These are phyloP conservation scores for Fusarium sp. DNA, from an alignment of 2,329 filamentous ascomycete species.

Conservation along the genomic window DNA sequence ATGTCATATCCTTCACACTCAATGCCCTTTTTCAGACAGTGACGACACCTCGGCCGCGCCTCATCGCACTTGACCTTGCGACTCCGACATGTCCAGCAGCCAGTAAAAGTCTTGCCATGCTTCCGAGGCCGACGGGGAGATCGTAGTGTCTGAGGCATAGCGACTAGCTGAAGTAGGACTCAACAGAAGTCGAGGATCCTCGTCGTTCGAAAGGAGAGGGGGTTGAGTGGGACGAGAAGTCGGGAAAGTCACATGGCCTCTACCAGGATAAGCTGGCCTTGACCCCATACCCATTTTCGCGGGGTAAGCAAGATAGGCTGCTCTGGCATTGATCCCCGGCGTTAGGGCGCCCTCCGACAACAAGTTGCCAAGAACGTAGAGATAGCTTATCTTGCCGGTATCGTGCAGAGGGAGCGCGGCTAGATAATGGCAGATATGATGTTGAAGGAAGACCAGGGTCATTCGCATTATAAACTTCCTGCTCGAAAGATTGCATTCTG, in stretches of 20 bases:
- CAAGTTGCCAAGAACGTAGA: background rate
- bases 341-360: background rate
- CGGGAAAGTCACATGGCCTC: background rate
- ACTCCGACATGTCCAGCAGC: background rate
- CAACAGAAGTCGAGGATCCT: background rate
- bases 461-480: background rate
- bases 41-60: background rate
- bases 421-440: background rate
- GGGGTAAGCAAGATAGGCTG: background rate
- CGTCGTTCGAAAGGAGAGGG: background rate
- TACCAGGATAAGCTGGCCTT: background rate
- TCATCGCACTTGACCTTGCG: background rate
- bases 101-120: background rate
- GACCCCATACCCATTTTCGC: background rate
- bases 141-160: background rate
- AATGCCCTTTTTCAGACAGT: background rate
- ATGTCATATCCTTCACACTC: background rate
- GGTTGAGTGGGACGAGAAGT: background rate
- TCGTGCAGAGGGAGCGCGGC: background rate
- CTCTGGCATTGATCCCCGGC: background rate
- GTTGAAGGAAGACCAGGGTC: background rate
- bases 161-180: background rate
- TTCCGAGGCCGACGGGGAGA: background rate
- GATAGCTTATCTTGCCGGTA: background rate
- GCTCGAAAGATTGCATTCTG: no score